Percentiles rank a stretch among this genome's conserved stretches.
phyloP scores from a whole-genome alignment of 1,284 basidiomycete genomes.

The Microstroma glucosiphilum region DNA sequence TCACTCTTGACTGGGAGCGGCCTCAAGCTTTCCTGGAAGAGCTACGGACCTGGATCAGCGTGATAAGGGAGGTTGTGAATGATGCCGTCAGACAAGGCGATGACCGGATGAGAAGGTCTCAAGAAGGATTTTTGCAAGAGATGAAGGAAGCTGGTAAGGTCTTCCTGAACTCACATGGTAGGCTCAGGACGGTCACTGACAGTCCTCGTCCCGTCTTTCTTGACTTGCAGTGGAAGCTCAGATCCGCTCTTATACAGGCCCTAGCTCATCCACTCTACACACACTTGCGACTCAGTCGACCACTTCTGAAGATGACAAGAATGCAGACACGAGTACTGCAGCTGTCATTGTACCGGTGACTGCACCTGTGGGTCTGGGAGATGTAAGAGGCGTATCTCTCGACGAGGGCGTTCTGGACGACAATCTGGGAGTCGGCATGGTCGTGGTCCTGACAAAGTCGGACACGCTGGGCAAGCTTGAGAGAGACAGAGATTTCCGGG shows the following conservation, averaged over 20 bases:
- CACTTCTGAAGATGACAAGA: neutral
- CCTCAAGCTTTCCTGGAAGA: slow-evolving; percentile 88
- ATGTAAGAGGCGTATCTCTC: neutral
- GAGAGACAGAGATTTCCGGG: slow-evolving; percentile 56
- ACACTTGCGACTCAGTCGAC: neutral
- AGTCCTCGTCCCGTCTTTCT: too few relatives aligned
- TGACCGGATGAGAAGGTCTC: neutral
- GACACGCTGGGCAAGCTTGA: slow-evolving; percentile 51
- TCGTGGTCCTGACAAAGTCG: slow-evolving; percentile 21
- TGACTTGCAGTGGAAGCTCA: neutral
- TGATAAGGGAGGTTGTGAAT: slow-evolving; percentile 17
- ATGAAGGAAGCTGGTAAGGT: neutral
- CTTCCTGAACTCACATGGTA: too few relatives aligned
- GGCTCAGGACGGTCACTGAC: too few relatives aligned
- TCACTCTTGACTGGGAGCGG: slow-evolving; percentile 89
- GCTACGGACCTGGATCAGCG: slow-evolving; percentile 70
- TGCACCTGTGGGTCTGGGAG: neutral
- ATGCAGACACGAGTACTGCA: neutral
- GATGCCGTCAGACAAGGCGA: slow-evolving; percentile 7
- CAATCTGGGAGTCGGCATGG: slow-evolving; percentile 1
- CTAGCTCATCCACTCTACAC: neutral
- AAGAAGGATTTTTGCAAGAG: neutral
- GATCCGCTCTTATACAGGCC: neutral
- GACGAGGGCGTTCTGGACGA: slow-evolving; percentile 8
- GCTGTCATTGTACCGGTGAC: neutral